Evolutionary conservation across 371 early-diverging fungal species (phyloP), one percentile per base, ranked within the genome.

Genomic region (Lichtheimia hyalospora): DNA sequence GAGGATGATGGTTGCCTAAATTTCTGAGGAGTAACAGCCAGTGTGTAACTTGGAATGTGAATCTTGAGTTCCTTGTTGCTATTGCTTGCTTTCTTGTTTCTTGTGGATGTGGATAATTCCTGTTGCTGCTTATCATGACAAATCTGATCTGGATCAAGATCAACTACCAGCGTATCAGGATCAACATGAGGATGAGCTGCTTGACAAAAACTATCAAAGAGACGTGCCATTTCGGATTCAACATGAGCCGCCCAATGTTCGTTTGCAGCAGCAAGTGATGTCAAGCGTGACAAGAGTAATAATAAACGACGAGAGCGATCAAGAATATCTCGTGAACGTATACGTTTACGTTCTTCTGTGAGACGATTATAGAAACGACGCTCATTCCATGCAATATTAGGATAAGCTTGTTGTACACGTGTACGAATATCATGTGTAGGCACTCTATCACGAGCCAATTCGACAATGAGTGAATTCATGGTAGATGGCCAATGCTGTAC

Each of bases 321-420:
- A 1, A 77, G 60, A 0, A 73, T 70, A 15, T 68, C 73, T 4
- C 73, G 72, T 28, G 83, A 82, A 5, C 56, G 41, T 44, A 55
- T 43, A 15, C 56, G 18, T 27, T 55, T 55, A 27, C 86, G 71
- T 52, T 84, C 86, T 58, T 86, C 86, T 3, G 84, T 80, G 46
- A 86, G 64, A 18, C 86, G 71, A 57, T 86, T 86, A 43, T 86
- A 86, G 49, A 86, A 86, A 2, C 86, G 68, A 6, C 86, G 77
- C 49, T 86, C 86, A 53, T 86, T 84, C 86, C 86, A 86, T 15
- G 75, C 68, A 21, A 84, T 76, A 40, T 80, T 71, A 8, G 84
- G 84, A 58, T 82, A 86, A 24, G 76, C 75, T 3, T 75, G 74
- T 44, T 84, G 79, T 63, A 86, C 82, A 7, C 70, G 58, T 23